Evolutionary conservation across 352 stramenopile species (phyloP).

Genomic region (Pythium sp.): DNA sequence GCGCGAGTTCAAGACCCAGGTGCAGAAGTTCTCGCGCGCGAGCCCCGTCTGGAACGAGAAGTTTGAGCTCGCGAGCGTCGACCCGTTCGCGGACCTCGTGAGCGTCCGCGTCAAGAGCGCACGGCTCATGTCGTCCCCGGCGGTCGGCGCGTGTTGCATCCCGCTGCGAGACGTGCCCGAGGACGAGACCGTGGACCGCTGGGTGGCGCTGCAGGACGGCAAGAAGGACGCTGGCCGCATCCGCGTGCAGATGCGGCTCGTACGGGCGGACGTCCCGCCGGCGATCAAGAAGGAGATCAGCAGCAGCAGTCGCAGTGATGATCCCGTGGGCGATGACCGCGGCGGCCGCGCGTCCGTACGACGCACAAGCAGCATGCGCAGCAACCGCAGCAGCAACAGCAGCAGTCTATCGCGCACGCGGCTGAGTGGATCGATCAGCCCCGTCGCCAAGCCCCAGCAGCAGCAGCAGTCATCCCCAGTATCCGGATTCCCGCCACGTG

Average conservation of each 20-base stretch:
- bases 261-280: conserved; percentile 29
- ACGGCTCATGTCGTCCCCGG: conserved; percentile 56
- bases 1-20: conserved; percentile 60
- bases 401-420: conserved; percentile 17
- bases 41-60: conserved; percentile 78
- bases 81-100: conserved; percentile 47
- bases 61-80: conserved; percentile 59
- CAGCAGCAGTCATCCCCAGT: background rate
- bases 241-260: conserved; percentile 63
- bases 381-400: conserved; percentile 15
- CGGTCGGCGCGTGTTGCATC: conserved; percentile 53
- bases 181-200: conserved; percentile 51
- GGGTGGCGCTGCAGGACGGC: conserved; percentile 49
- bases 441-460: conserved; percentile 1
- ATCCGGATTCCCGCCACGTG: background rate
- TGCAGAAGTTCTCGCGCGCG: conserved; percentile 48
- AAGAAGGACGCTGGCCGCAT: conserved; percentile 60
- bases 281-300: conserved; percentile 21
- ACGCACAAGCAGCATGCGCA: conserved; percentile 5
- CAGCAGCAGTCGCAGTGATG: conserved; percentile 7
- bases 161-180: conserved; percentile 40
- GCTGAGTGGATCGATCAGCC: conserved; percentile 15
- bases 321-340: conserved; percentile 1
- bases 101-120: conserved; percentile 74
- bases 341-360: background rate